These are phyloP conservation scores for Ananas comosus DNA, from an alignment of 176 grass and related monocot genomes.

Conservation along the genomic window DNA sequence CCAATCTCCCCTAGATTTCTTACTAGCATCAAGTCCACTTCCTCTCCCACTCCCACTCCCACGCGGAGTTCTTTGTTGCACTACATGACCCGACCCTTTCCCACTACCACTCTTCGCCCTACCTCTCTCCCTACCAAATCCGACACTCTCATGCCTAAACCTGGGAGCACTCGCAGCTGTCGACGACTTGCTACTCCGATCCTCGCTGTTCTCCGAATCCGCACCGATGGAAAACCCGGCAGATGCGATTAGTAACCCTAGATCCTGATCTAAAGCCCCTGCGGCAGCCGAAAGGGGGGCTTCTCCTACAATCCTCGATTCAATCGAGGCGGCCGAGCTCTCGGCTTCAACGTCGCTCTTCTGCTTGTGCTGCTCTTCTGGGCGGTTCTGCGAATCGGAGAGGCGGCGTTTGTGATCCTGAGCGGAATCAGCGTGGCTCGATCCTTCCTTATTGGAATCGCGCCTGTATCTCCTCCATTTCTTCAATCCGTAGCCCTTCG, in stretches of 20 bases:
- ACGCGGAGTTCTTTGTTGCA: constrained; percentile 13
- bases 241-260: constrained; percentile 26
- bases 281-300: constrained; percentile 23
- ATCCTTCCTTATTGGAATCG: constrained; percentile 7
- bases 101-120: constrained; percentile 20
- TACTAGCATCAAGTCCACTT: constrained; percentile 3
- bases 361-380: constrained; percentile 19
- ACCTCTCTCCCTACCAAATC: constrained; percentile 21
- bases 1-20: constrained; percentile 11
- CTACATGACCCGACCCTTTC: constrained; percentile 6
- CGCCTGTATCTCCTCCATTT: constrained; percentile 22
- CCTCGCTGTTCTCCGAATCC: constrained; percentile 60
- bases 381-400: constrained; percentile 10
- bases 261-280: constrained; percentile 24
- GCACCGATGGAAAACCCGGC: constrained; percentile 47
- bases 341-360: neutral
- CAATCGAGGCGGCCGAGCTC: constrained; percentile 6
- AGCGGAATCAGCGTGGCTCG: neutral
- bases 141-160: constrained; percentile 16
- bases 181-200: constrained; percentile 57
- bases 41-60: constrained; percentile 14
- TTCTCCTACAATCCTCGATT: constrained; percentile 5
- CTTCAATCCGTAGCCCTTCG: constrained; percentile 18
- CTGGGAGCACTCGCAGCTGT: constrained; percentile 43
- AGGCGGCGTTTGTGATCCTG: constrained; percentile 49